Conservation (phyloP, 2,329 filamentous ascomycete species). For the Ophiostoma australiae region DNA sequence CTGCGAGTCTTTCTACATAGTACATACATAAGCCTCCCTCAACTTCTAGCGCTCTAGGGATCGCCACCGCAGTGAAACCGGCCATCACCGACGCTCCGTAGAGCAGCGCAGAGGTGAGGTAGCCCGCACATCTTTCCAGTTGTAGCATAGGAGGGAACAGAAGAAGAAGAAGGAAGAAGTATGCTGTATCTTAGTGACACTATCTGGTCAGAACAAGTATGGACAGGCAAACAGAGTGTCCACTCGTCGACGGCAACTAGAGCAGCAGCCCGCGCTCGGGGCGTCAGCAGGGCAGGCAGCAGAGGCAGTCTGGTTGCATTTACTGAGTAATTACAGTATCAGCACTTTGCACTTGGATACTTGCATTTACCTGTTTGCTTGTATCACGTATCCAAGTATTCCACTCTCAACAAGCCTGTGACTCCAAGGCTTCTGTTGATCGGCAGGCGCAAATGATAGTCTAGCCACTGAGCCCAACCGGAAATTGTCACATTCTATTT, state of each 20-base stretch:
- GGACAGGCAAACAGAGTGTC: not conserved
- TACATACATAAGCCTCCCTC: not conserved
- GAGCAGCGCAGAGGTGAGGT: not conserved
- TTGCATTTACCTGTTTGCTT: not conserved
- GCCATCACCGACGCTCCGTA: conserved; percentile 5
- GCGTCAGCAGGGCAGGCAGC: not conserved
- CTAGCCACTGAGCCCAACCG: conserved; percentile 4
- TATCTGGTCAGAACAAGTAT: not conserved
- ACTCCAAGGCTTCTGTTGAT: not conserved
- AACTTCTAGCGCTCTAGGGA: not conserved
- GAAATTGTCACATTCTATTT: not conserved
- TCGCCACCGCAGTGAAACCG: conserved; percentile 7
- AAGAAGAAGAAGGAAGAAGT: not conserved
- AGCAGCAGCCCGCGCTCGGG: conserved; percentile 7
- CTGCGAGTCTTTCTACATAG: not conserved
- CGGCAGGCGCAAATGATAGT: not conserved
- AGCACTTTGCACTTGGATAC: not conserved
- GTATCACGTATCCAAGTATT: not conserved
- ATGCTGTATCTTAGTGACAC: not conserved
- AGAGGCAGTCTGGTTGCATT: not conserved
- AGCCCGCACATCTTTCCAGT: conserved; percentile 3
- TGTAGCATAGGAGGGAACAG: not conserved
- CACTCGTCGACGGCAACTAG: not conserved
- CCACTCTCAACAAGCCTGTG: not conserved
- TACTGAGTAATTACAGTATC: not conserved